phyloP scores from a whole-genome alignment of 768 basidiomycete species.

The Phaffia tasmanica region DNA sequence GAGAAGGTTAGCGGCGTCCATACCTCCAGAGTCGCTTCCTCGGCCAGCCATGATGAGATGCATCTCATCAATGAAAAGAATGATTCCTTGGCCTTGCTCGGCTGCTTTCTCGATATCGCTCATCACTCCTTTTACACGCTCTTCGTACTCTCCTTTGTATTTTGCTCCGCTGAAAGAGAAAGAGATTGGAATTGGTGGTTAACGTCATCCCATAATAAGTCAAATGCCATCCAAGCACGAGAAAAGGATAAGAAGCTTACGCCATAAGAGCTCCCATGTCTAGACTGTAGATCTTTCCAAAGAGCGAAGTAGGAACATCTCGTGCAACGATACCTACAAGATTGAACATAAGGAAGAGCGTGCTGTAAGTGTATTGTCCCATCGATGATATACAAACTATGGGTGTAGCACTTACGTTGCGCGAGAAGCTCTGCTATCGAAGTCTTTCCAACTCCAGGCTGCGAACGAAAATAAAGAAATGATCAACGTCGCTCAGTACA shows the following conservation, averaged over 20 bases:
- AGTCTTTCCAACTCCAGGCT: slow-evolving; percentile 76
- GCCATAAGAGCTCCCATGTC: slow-evolving; percentile 96
- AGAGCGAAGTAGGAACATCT: slow-evolving; percentile 38
- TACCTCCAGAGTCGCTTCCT: slow-evolving; percentile 70
- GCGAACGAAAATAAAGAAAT: slow-evolving; percentile 47
- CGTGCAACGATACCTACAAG: slow-evolving; percentile 15
- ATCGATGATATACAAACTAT: slow-evolving; percentile 53
- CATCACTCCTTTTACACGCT: slow-evolving; percentile 82
- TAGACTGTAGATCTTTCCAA: slow-evolving; percentile 47
- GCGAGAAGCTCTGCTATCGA: slow-evolving; percentile 91
- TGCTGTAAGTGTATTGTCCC: slow-evolving; percentile 45
- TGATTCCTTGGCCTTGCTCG: slow-evolving; percentile 63
- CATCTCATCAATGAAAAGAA: slow-evolving; percentile 85
- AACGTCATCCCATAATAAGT: background rate
- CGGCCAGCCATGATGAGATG: slow-evolving; percentile 84
- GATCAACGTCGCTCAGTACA: background rate
- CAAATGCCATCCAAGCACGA: slow-evolving; percentile 40
- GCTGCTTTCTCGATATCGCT: slow-evolving; percentile 84
- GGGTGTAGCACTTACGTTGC: slow-evolving; percentile 45
- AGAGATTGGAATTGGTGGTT: slow-evolving; percentile 13
- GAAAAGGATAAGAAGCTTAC: slow-evolving; percentile 40
- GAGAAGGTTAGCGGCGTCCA: slow-evolving; percentile 87
- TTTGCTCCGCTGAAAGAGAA: slow-evolving; percentile 34
- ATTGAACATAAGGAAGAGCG: too few species aligned
- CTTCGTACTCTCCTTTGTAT: slow-evolving; percentile 94